A percentile compares a stretch with the other conserved stretches of the same genome.
Evolutionary conservation across 306 rosid species (phyloP).

Genomic region (Acacia confusa): DNA sequence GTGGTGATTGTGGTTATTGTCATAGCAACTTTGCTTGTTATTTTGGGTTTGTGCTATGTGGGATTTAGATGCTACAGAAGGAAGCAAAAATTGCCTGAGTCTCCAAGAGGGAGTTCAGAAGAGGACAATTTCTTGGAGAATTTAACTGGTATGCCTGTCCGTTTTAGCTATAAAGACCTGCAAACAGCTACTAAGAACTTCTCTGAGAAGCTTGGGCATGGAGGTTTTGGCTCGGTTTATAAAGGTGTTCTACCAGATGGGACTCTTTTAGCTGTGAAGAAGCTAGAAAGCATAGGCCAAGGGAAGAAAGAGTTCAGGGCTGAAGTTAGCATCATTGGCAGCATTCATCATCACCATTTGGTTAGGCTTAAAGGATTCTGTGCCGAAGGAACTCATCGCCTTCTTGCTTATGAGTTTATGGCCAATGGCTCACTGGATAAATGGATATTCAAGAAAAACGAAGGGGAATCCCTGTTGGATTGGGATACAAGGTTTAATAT

Average conservation of each 20-base stretch:
- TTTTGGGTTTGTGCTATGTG: conserved; percentile 45
- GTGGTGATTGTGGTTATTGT: conserved; percentile 56
- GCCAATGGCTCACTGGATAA: conserved; percentile 83
- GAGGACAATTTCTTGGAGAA: conserved; percentile 85
- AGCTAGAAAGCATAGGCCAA: conserved; percentile 85
- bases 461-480: conserved; percentile 53
- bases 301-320: conserved; percentile 97
- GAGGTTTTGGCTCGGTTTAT: conserved; percentile 93
- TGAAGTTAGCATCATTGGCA: conserved; percentile 93
- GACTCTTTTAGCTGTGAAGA: conserved; percentile 79
- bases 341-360: conserved; percentile 88
- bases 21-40: conserved; percentile 48
- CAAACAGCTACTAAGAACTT: conserved; percentile 78
- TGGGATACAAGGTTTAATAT: conserved; percentile 81
- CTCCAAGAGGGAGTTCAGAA: conserved; percentile 60
- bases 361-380: conserved; percentile 84
- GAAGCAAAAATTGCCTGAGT: conserved; percentile 43
- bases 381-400: conserved; percentile 79
- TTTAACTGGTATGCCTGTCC: conserved; percentile 72
- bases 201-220: conserved; percentile 81
- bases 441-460: conserved; percentile 74
- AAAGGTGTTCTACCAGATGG: conserved; percentile 76
- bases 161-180: conserved; percentile 71
- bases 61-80: conserved; percentile 52
- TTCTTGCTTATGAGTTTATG: conserved; percentile 86